Base-by-base conservation (phyloP, 805 yeast species). In the Saturnispora galanensis region DNA sequence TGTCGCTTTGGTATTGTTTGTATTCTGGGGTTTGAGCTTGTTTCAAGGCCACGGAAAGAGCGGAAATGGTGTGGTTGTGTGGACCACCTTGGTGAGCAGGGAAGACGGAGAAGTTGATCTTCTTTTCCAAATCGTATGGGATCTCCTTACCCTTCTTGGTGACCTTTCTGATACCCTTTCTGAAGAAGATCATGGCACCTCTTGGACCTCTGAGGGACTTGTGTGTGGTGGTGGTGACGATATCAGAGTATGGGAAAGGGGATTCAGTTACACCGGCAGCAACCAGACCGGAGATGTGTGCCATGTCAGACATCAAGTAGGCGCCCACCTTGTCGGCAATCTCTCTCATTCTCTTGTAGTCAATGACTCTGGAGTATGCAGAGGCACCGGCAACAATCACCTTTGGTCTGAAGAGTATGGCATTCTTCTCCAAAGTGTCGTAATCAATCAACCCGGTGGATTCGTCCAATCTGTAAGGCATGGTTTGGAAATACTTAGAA, bases 1-100 rank as follows among this genome's bases (percentile, higher is more conserved):
- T 97, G 62, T 84, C 84, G 60, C 73, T 63, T 73, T 93, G 98
- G 71, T 90, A 90, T 60, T 77, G 84, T 65, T 77, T 84, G 71
- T 82, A 93, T 67, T 89, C 97, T 49, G 94, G 95, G 42, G 86
- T 72, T 52, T 78, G 74, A 49, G 96, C 94, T 73, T 93, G 98
- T 66, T 88, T 88, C 64, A 93, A 78, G 42, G 98, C 97, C 52
- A 89, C 93, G 13, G 97, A 97, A 59, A 93, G 71, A 31, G 97
- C 98, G 56, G 97, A 83, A 64, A 93, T 93, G 55, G 98, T 93
- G 72, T 93, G 98, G 76, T 93, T 93, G 71, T 93, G 97, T 58
- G 98, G 98, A 65, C 98, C 98, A 74, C 98, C 98, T 74, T 93
- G 98, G 70, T 93, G 98, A 55, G 96, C 98, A 59, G 98, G 98